A percentile compares a stretch with the other conserved stretches of the same genome.
phyloP scores from a whole-genome alignment of 2,329 filamentous ascomycete genomes.

The Mycosphaerella arachidis region DNA sequence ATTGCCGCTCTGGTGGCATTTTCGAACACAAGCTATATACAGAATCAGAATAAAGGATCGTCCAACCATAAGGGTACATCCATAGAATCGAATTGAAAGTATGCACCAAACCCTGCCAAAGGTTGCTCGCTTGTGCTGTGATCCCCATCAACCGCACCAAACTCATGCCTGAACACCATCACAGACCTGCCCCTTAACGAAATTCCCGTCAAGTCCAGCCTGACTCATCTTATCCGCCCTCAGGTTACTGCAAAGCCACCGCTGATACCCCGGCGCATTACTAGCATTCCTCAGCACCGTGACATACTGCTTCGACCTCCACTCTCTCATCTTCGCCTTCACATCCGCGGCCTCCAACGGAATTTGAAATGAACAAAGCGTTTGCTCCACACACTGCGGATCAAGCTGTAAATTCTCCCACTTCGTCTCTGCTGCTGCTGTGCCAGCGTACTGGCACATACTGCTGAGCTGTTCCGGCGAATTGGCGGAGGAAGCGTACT shows the following conservation, averaged over 20 bases:
- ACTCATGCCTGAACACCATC: not conserved
- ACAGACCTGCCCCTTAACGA: conserved; percentile 17
- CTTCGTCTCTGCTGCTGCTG: conserved; percentile 1
- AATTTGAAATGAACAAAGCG: conserved; percentile 19
- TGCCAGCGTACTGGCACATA: conserved; percentile 13
- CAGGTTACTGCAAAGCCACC: conserved; percentile 22
- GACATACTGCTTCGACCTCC: conserved; percentile 17
- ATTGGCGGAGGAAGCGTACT: conserved; percentile 17
- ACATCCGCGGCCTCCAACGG: conserved; percentile 12
- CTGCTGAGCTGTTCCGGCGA: conserved; percentile 10
- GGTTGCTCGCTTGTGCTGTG: not conserved
- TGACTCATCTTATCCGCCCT: conserved; percentile 17
- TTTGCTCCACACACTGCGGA: conserved; percentile 16
- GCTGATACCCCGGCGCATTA: conserved; percentile 15
- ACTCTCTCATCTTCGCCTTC: conserved; percentile 14
- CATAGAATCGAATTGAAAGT: not conserved
- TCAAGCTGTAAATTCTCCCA: conserved; percentile 18
- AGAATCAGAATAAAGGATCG: not conserved
- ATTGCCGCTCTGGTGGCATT: no score
- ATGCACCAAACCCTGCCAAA: not conserved
- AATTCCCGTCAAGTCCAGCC: conserved; percentile 22
- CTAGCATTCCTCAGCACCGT: conserved; percentile 20
- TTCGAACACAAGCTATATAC: not conserved
- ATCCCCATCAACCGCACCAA: not conserved
- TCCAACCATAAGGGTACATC: not conserved